Conservation (phyloP, 768 basidiomycete species). For the Agrocybe pediades region DNA sequence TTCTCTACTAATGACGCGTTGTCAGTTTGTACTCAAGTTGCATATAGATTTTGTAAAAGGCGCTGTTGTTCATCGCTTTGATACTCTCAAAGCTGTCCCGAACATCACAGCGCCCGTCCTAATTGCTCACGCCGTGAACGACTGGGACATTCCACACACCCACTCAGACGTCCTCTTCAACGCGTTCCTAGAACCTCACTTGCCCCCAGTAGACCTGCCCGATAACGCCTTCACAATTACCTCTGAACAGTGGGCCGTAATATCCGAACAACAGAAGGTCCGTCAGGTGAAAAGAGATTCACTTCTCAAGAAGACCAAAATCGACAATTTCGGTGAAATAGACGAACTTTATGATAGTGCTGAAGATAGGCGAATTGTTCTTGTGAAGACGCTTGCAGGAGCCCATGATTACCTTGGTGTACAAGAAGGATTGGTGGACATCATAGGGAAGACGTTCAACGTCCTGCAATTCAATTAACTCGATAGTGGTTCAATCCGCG, state of each 20-base stretch:
- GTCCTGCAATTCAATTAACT: too few species aligned
- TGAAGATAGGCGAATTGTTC: conserved; percentile 51
- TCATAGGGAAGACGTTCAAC: conserved; percentile 43
- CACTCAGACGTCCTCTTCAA: conserved; percentile 79
- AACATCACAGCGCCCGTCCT: conserved; percentile 68
- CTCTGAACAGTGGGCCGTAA: conserved; percentile 45
- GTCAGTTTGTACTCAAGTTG: neutral
- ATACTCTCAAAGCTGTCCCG: conserved; percentile 65
- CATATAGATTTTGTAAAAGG: conserved; percentile 49
- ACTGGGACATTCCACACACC: conserved; percentile 74
- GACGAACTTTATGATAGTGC: conserved; percentile 51
- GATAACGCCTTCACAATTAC: conserved; percentile 24
- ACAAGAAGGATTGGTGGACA: conserved; percentile 76
- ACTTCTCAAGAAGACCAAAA: conserved; percentile 43
- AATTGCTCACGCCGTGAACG: conserved; percentile 78
- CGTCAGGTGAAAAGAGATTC: conserved; percentile 44
- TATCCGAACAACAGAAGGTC: conserved; percentile 37
- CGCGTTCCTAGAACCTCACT: conserved; percentile 62
- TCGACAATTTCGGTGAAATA: conserved; percentile 60
- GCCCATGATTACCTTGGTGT: conserved; percentile 63
- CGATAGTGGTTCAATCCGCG: too few species aligned
- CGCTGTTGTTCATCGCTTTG: conserved; percentile 54
- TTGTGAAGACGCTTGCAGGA: conserved; percentile 64
- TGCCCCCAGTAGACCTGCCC: conserved; percentile 46
- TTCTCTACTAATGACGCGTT: neutral